Conservation (phyloP, 768 basidiomycete genomes). For the Phlebiopsis gigantea region DNA sequence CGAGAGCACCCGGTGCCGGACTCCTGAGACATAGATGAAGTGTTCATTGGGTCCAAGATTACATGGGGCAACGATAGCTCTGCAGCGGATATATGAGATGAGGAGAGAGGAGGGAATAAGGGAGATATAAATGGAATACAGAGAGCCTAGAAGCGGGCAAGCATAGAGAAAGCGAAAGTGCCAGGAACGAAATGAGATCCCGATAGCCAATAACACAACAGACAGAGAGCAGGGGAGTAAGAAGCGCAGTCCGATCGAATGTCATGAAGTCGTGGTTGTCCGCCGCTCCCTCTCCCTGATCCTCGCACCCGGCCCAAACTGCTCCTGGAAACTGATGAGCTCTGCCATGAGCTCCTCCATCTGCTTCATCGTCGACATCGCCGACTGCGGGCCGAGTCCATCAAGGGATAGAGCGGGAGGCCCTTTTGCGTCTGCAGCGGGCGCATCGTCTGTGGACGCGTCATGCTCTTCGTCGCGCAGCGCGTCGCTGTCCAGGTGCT, state of each 20-base stretch:
- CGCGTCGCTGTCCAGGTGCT: background rate
- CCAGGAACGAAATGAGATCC: background rate
- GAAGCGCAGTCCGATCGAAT: background rate
- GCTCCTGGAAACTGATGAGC: slow-evolving; percentile 82
- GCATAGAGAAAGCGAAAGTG: background rate
- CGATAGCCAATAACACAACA: slow-evolving; percentile 13
- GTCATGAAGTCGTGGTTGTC: slow-evolving; percentile 23
- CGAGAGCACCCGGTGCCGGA: too few relatives aligned
- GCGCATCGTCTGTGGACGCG: background rate
- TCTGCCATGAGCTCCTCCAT: slow-evolving; percentile 93
- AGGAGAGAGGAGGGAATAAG: background rate
- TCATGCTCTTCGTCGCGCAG: background rate
- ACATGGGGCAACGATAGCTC: too few relatives aligned
- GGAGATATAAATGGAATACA: background rate
- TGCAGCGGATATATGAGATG: slow-evolving; percentile 2
- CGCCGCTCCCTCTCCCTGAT: slow-evolving; percentile 32
- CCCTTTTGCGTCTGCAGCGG: background rate
- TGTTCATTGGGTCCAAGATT: too few relatives aligned
- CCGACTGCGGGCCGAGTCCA: slow-evolving; percentile 14
- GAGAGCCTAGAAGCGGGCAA: background rate
- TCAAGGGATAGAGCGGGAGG: background rate
- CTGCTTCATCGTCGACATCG: slow-evolving; percentile 58
- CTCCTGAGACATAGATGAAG: too few relatives aligned
- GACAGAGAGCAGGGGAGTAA: background rate
- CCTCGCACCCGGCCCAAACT: slow-evolving; percentile 61